A percentile compares a stretch with the other conserved stretches of the same genome.
These are phyloP conservation scores for Austroboletus olivaceoglutinosus DNA, from an alignment of 1,284 basidiomycete species.

Conservation along the genomic window DNA sequence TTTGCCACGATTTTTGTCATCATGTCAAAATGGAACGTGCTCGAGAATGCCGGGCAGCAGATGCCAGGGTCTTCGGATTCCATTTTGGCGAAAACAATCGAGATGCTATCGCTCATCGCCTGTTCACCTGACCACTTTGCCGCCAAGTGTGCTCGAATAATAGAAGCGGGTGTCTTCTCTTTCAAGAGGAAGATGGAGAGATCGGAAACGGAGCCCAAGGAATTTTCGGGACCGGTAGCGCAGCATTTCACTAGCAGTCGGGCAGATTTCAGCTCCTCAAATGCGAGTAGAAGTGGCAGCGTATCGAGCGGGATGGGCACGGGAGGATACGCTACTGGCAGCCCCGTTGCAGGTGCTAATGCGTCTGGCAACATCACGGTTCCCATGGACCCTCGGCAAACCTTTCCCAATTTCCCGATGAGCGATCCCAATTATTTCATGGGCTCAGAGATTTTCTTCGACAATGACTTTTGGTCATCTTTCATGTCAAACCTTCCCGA, in stretches of 20 bases:
- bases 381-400: slow-evolving; percentile 16
- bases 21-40: slow-evolving; percentile 39
- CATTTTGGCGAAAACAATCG: slow-evolving; percentile 36
- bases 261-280: slow-evolving; percentile 12
- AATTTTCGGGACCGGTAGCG: slow-evolving; percentile 22
- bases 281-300: slow-evolving; percentile 14
- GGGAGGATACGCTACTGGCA: slow-evolving; percentile 12
- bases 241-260: slow-evolving; percentile 24
- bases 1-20: slow-evolving; percentile 43
- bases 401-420: slow-evolving; percentile 25
- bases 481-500: slow-evolving; percentile 34
- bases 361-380: neutral
- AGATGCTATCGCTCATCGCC: slow-evolving; percentile 34
- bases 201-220: slow-evolving; percentile 15
- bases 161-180: slow-evolving; percentile 34
- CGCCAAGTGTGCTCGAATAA: slow-evolving; percentile 41
- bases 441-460: slow-evolving; percentile 36
- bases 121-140: slow-evolving; percentile 40
- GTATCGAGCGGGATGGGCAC: slow-evolving; percentile 18
- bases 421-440: slow-evolving; percentile 31
- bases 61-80: slow-evolving; percentile 40
- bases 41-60: slow-evolving; percentile 33
- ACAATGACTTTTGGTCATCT: slow-evolving; percentile 39
- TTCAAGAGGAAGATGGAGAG: slow-evolving; percentile 32
- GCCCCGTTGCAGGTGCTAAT: slow-evolving; percentile 3